Base-by-base conservation (phyloP, 2,329 filamentous ascomycete species). In the Stemphylium beticola region DNA sequence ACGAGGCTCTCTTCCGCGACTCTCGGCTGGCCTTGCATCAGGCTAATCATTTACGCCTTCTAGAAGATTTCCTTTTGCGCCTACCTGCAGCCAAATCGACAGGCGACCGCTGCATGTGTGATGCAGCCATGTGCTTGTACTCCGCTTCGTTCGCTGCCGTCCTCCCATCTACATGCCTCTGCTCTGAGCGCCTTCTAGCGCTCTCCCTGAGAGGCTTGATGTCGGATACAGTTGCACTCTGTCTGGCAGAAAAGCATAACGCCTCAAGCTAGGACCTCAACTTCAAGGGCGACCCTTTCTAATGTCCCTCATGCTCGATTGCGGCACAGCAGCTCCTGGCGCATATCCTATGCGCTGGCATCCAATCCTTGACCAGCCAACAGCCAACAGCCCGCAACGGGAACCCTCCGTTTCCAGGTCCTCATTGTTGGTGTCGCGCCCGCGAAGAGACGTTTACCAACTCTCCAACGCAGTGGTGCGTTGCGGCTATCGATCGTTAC, bases 11-110 rank as follows among this genome's bases (percentile, higher is more conserved):
- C 37, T 38, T 34, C 20, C 32, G 44, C 43, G 50, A 43, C 38
- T 37, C 49, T 57, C 43, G 39, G 58, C 33, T 46, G 20, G 32
- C 31, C 18, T 17, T 31, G 46, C 46, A 51, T 11, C 42, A 48
- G 46, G 46, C 43, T 54, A 52, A 51, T 44, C 22, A 36, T 6
- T 15, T n/a, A 31, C 40, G 31, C 34, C 43, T 62, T 62, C 60
- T 57, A 59, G 60, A 62, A 62, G 39, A 49, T 41, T 34, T 45
- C 50, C 53, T 44, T 37, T 57, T 52, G 38, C 40, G 42, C 56
- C 49, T 44, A 49, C 42, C 14, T 48, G 36, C 49, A 39, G 43
- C 42, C 48, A 46, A 32, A 10, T 38, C 15, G n/a, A 51, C 38
- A 40, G 48, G 40, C 41, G 40, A 37, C 49, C 40, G 39, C 37